Base-by-base conservation (phyloP, 306 rosid genomes). In the Arachis hypogaea region DNA sequence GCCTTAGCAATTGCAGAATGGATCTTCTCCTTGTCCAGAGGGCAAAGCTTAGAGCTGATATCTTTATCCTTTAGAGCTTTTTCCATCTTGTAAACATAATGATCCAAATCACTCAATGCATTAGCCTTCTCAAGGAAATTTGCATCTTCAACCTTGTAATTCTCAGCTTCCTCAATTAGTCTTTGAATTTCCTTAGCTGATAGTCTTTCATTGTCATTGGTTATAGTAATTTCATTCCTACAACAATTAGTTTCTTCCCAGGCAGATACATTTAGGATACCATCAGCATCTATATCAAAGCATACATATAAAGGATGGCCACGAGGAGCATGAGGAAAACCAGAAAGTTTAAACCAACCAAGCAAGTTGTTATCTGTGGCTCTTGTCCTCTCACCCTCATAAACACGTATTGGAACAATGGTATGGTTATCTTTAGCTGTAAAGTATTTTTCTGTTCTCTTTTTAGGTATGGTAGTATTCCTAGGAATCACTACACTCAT, bases 1-100 rank as follows among this genome's bases (percentile, higher is more conserved):
- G 81, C 77, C 33, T 63, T 11, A 7, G 72, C 74, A 28, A 78
- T 63, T 9, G 83, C 85, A 41, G 73, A 79, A 33, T 57, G 74
- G 0, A 85, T 81, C 77, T 71, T 81, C 74, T 46, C 51, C 51
- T 46, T 46, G 51, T 46, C 51, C 51, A 5, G 3, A 7, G 51
- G 12, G 51, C 11, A 8, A 46, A 46, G 11, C 51, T 8, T 46
- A 10, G 51, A 46, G 11, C 12, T 1, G 12, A 46, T 46, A 2
- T 8, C 11, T 11, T 7, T 10, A 46, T 46, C n/a, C 51, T 10
- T 46, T 10, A 46, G 4, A 46, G 51, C 11, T 2, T 46, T 46
- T 2, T 11, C 12, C 51, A 46, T 46, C 51, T 46, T 46, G 51
- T 46, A 46, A 46, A 46, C 51, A 46, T 46, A 46, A 46, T 0